Percentiles rank a stretch among this genome's conserved stretches.
phyloP scores from a whole-genome alignment of 1,284 basidiomycete genomes.

The Wallemia mellicola region DNA sequence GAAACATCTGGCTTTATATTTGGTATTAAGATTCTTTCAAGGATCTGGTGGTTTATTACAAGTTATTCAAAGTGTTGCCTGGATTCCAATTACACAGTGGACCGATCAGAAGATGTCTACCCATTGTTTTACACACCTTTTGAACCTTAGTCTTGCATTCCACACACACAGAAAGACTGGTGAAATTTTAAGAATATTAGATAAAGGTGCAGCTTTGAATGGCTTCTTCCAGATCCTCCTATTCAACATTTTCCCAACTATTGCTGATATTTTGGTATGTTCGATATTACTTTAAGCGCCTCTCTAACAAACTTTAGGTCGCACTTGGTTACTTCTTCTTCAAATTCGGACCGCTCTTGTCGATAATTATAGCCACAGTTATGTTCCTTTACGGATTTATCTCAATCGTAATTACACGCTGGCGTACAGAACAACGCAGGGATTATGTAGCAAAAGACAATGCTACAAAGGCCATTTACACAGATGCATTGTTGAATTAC shows the following conservation, averaged over 20 bases:
- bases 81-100: conserved; percentile 6
- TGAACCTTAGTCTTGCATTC: conserved; percentile 59
- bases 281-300: too few species aligned
- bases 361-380: conserved; percentile 37
- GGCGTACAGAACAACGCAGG: conserved; percentile 36
- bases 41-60: conserved; percentile 16
- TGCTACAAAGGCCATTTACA: conserved; percentile 41
- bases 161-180: conserved; percentile 40
- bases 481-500: conserved; percentile 37
- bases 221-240: conserved; percentile 24
- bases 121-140: conserved; percentile 42
- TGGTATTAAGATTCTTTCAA: conserved; percentile 16
- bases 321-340: conserved; percentile 6
- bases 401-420: conserved; percentile 26
- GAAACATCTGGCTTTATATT: conserved; percentile 12
- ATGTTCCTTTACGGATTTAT: conserved; percentile 36
- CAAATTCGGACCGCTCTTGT: conserved; percentile 35
- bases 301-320: too few species aligned
- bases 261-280: conserved; percentile 54
- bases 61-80: conserved; percentile 10
- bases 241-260: conserved; percentile 48
- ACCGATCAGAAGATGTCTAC: conserved; percentile 29
- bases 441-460: conserved; percentile 19
- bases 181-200: conserved; percentile 33
- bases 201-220: conserved; percentile 28